Conservation (phyloP, 2,329 filamentous ascomycete genomes). For the Claviceps pazoutovae region DNA sequence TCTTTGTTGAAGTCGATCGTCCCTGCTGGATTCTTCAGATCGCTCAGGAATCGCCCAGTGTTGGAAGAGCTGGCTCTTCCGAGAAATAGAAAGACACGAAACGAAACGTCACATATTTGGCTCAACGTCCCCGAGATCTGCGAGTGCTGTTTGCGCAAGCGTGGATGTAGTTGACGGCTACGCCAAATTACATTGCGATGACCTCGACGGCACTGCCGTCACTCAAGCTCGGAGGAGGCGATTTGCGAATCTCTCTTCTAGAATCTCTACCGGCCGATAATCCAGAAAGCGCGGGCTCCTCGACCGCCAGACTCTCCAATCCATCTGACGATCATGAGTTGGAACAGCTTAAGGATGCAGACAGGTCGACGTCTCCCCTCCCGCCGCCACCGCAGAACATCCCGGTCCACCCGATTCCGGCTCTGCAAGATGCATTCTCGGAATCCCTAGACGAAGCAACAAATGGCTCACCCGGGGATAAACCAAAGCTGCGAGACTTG, state of each 20-base stretch:
- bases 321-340: background rate
- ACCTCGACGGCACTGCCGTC: constrained; percentile 16
- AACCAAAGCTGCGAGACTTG: constrained; percentile 38
- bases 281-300: background rate
- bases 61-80: background rate
- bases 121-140: background rate
- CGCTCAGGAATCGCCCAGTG: background rate
- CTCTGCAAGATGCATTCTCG: constrained; percentile 70
- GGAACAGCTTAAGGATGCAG: background rate
- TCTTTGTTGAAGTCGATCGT: background rate
- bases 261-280: constrained; percentile 12
- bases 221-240: constrained; percentile 15
- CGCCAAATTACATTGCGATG: constrained; percentile 10
- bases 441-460: constrained; percentile 67
- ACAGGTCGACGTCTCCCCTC: constrained; percentile 8
- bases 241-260: constrained; percentile 18
- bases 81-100: background rate
- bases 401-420: constrained; percentile 51
- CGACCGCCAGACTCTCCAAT: background rate
- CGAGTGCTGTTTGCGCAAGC: background rate
- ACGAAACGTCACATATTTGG: background rate
- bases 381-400: constrained; percentile 10
- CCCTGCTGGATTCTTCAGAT: background rate
- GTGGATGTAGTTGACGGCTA: background rate
- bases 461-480: constrained; percentile 26